A percentile compares a stretch with the other conserved stretches of the same genome.
Conservation (phyloP, 805 yeast species). For the Komagataella pastoris region DNA sequence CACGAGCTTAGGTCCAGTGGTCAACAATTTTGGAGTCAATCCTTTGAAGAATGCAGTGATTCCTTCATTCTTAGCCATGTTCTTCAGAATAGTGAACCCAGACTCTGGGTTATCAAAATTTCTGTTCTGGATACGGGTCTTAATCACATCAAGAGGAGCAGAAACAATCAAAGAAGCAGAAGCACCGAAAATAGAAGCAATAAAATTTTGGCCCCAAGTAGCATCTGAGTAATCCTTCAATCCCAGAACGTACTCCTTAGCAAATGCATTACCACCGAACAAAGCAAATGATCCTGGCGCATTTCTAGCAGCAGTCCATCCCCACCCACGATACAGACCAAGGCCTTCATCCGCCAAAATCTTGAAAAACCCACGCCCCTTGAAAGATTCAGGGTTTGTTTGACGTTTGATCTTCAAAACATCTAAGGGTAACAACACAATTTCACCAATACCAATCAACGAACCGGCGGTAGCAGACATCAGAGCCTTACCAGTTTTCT, state of each 20-base stretch:
- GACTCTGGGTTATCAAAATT: conserved; percentile 92
- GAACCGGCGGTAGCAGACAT: conserved; percentile 97
- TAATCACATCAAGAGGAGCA: conserved; percentile 96
- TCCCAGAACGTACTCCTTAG: conserved; percentile 89
- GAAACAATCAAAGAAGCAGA: conserved; percentile 92
- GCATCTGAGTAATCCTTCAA: conserved; percentile 80
- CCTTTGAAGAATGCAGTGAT: conserved; percentile 88
- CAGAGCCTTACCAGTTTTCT: conserved; percentile 94
- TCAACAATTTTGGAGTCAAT: conserved; percentile 86
- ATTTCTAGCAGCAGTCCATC: conserved; percentile 99
- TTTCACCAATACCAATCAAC: conserved; percentile 89
- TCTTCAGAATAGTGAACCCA: conserved; percentile 85
- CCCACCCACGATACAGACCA: conserved; percentile 95
- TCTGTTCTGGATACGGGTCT: conserved; percentile 95
- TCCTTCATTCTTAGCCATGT: conserved; percentile 90
- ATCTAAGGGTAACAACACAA: conserved; percentile 87
- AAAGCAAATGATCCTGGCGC: conserved; percentile 98
- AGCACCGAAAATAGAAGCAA: conserved; percentile 93
- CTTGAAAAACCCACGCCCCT: conserved; percentile 90
- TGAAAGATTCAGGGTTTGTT: conserved; percentile 99
- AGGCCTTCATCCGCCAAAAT: conserved; percentile 86
- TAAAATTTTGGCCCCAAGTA: conserved; percentile 89
- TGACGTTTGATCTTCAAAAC: conserved; percentile 97
- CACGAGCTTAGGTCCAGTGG: conserved; percentile 97
- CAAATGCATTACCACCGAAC: conserved; percentile 98